Evolutionary conservation across 352 stramenopile genomes (phyloP).

Genomic region (Phytopythium boreale): DNA sequence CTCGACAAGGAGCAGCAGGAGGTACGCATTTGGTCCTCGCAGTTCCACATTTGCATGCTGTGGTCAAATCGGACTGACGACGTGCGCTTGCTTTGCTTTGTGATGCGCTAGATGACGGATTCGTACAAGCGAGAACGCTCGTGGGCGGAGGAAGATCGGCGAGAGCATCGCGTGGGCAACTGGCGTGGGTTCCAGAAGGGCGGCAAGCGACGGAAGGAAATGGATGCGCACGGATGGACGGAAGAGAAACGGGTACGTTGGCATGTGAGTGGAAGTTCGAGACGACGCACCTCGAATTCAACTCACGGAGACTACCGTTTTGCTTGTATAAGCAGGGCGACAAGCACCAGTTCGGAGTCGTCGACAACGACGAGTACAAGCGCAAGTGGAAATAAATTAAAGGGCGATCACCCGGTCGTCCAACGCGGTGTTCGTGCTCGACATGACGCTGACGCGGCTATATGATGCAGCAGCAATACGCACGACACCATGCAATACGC

Average conservation of each 20-base stretch:
- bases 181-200: slow-evolving; percentile 80
- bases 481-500: background rate
- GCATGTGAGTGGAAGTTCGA: background rate
- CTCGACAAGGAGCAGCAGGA: slow-evolving; percentile 74
- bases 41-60: background rate
- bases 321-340: slow-evolving; percentile 25
- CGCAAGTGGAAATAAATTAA: slow-evolving; percentile 75
- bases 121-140: slow-evolving; percentile 74
- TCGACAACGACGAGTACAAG: slow-evolving; percentile 78
- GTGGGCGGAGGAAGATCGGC: slow-evolving; percentile 74
- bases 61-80: background rate
- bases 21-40: slow-evolving; percentile 21
- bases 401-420: background rate
- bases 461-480: background rate
- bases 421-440: background rate
- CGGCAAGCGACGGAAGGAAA: slow-evolving; percentile 62
- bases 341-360: slow-evolving; percentile 45
- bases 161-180: slow-evolving; percentile 75
- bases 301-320: background rate
- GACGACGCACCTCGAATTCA: too few species aligned
- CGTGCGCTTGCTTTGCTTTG: background rate
- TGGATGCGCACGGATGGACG: slow-evolving; percentile 55
- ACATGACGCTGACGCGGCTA: background rate
- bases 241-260: slow-evolving; percentile 56
- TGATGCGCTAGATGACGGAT: slow-evolving; percentile 19